Evolutionary conservation across 768 basidiomycete genomes (phyloP).

Genomic region (Leucocoprinus leucothites): DNA sequence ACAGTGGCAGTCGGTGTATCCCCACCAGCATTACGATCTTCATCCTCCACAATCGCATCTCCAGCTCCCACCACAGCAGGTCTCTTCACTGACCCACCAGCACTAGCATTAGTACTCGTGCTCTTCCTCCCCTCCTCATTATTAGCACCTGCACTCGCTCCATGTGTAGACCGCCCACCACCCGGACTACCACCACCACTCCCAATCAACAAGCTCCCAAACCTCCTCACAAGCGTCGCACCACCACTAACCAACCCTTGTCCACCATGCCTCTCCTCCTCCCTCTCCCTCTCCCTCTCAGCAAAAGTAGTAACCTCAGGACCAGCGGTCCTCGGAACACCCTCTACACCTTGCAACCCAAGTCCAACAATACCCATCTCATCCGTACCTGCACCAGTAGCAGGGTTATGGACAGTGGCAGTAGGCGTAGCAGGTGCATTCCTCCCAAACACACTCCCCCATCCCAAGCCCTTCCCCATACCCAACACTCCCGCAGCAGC

Average conservation of each 20-base stretch:
- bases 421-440: too few species aligned
- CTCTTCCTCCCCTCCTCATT: conserved; percentile 37
- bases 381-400: conserved; percentile 22
- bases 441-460: conserved; percentile 59
- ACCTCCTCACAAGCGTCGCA: conserved; percentile 73
- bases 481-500: conserved; percentile 23
- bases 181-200: conserved; percentile 36
- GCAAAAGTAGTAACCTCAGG: conserved; percentile 60
- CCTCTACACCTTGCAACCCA: conserved; percentile 16
- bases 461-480: too few species aligned
- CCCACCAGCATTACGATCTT: conserved; percentile 20
- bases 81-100: conserved; percentile 15
- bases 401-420: too few species aligned
- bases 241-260: conserved; percentile 43
- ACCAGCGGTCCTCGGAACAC: conserved; percentile 60
- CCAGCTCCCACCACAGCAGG: conserved; percentile 28
- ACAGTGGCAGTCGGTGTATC: neutral
- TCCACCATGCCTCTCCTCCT: conserved; percentile 23
- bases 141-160: neutral
- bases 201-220: conserved; percentile 65
- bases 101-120: conserved; percentile 29
- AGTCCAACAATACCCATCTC: conserved; percentile 34
- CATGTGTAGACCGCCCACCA: too few species aligned
- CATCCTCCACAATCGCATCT: conserved; percentile 25
- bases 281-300: conserved; percentile 29